Base-by-base conservation (phyloP, 2,329 filamentous ascomycete species). In the Rutstroemia sp. region DNA sequence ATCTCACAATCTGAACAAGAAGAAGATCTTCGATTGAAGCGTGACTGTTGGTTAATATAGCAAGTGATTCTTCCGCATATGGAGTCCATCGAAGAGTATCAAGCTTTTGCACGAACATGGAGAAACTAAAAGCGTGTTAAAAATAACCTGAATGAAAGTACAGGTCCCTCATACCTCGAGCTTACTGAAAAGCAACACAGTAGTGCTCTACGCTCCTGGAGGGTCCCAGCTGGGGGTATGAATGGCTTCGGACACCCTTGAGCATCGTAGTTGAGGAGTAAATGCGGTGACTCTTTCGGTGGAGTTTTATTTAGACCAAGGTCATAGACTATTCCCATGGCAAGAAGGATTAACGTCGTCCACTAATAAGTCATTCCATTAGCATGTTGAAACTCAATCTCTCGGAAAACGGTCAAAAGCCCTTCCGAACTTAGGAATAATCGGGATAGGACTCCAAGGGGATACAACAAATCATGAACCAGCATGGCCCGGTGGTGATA, bases 51-150 rank as follows among this genome's bases (percentile, higher is more conserved):
- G 72, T 69, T 0, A 86, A 68, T 1, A 73, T 60, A 4, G 73
- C 67, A 1, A 85, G 69, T 38, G 76, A 80, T 38, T 84, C 80
- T 30, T 83, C 80, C 72, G 86, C 76, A 51, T 82, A 76, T 1
- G 76, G 61, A 0, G 76, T 83, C 82, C 82, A 87, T 2, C 71
- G 73, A 49, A 85, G 70, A 2, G 74, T 63, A 52, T 83, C 79
- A 50, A 75, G 72, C 47, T 75, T 75, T 23, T 74, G 74, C 14
- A 79, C 69, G 52, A 71, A 76, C 2, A 65, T 70, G 48, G 70
- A 66, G 56, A 68, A 67, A 57, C 70, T 74, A 54, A 5, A 57
- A 51, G 63, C 4, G 66, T 65, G 48, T 54, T 65, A 38, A 16
- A 17, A 23, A 50, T 25, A 51, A 37, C 25, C 38, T 42, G 25